phyloP scores from a whole-genome alignment of 2,329 filamentous ascomycete genomes.

The Cephalotrichum gorgonifer region DNA sequence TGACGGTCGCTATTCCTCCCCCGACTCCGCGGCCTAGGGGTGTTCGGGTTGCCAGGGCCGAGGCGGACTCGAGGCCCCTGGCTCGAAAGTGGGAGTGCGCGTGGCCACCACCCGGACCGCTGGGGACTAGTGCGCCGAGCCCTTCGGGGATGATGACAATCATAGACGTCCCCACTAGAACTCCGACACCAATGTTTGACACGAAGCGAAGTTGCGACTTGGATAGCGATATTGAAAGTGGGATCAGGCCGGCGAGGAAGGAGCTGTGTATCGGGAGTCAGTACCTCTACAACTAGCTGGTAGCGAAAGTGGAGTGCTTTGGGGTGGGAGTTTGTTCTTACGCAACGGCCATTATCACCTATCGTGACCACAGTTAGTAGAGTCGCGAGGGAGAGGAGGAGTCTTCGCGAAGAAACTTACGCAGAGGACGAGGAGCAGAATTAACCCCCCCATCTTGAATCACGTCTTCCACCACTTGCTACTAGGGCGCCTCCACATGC shows the following conservation, averaged over 20 bases:
- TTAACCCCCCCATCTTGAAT: constrained; percentile 24
- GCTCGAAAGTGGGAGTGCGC: constrained; percentile 18
- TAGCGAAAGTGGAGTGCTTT: not conserved
- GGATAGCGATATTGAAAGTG: constrained; percentile 79
- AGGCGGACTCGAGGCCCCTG: constrained; percentile 6
- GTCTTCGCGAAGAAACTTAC: constrained; percentile 17
- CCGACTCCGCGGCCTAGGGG: not conserved
- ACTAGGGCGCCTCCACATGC: too few relatives aligned
- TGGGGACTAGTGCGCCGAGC: constrained; percentile 73
- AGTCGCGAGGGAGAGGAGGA: not conserved
- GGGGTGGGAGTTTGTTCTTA: constrained; percentile 22
- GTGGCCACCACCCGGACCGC: constrained; percentile 14
- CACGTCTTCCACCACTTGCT: too few relatives aligned
- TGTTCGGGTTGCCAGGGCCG: not conserved
- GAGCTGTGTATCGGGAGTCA: constrained; percentile 47
- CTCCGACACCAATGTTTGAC: constrained; percentile 85
- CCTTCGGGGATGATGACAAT: constrained; percentile 98
- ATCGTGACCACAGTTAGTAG: constrained; percentile 7
- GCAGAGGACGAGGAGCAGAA: constrained; percentile 28
- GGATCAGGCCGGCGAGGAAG: constrained; percentile 84
- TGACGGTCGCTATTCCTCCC: not conserved
- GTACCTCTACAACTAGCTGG: constrained; percentile 7
- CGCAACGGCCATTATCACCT: constrained; percentile 51
- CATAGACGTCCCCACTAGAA: constrained; percentile 87
- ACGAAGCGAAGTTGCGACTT: constrained; percentile 80